A percentile compares a stretch with the other conserved stretches of the same genome.
phyloP scores from a whole-genome alignment of 208 protist species.

The Trypanosomatidae sp. region DNA sequence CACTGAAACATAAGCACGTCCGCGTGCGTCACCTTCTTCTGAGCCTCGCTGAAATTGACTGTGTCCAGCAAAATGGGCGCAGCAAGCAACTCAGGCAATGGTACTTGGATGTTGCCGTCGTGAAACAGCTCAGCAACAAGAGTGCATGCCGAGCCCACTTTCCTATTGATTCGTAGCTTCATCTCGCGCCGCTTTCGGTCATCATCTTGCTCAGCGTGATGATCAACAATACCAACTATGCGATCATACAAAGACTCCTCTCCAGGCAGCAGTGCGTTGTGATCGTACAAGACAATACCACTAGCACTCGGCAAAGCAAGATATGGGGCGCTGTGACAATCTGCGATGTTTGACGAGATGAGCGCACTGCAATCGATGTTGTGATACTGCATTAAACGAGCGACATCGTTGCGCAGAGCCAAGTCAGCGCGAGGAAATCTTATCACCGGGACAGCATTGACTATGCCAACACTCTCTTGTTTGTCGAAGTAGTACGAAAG shows the following conservation, averaged over 20 bases:
- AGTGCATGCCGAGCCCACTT: constrained; percentile 64
- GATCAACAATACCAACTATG: constrained; percentile 68
- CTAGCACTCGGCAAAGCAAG: no score
- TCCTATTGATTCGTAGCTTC: constrained; percentile 25
- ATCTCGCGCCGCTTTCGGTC: constrained; percentile 11
- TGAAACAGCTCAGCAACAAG: constrained; percentile 53
- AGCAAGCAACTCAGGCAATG: constrained; percentile 36
- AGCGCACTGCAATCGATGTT: constrained; percentile 23
- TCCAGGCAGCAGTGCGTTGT: constrained; percentile 50
- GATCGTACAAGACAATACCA: constrained; percentile 73
- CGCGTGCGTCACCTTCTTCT: constrained; percentile 65
- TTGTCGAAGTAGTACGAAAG: constrained; percentile 52
- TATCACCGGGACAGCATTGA: constrained; percentile 39
- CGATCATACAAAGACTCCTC: constrained; percentile 14
- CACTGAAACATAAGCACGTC: constrained; percentile 39
- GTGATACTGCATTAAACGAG: constrained; percentile 28
- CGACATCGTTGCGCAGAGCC: constrained; percentile 55
- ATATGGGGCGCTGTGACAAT: no score
- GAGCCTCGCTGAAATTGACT: constrained; percentile 55
- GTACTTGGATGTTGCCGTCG: constrained; percentile 16
- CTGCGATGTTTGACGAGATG: no score
- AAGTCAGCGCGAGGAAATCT: constrained; percentile 74
- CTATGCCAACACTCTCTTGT: constrained; percentile 6
- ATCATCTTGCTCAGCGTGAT: constrained; percentile 67
- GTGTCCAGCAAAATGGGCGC: constrained; percentile 73